These are phyloP conservation scores for Ulvella scutata DNA, from an alignment of 139 green algal genomes.

Conservation along the genomic window DNA sequence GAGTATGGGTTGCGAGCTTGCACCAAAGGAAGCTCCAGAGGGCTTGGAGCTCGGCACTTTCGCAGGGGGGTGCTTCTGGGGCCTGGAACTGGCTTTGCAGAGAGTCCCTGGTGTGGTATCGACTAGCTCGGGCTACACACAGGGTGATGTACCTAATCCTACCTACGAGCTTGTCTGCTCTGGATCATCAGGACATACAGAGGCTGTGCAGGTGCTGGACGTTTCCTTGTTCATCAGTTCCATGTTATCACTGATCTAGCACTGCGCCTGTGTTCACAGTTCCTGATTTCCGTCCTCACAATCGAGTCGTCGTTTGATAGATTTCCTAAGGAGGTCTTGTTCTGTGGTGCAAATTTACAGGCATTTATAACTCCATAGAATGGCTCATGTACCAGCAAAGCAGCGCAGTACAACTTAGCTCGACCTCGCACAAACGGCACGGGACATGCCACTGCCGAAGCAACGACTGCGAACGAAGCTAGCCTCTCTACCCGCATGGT, in stretches of 20 bases:
- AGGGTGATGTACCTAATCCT: conserved; percentile 31
- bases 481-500: too few relatives aligned
- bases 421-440: too few relatives aligned
- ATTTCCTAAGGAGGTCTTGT: too few relatives aligned
- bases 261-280: background rate
- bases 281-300: background rate
- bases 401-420: too few relatives aligned
- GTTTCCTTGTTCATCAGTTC: background rate
- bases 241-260: background rate
- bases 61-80: conserved; percentile 77
- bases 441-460: too few relatives aligned
- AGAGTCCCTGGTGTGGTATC: conserved; percentile 52
- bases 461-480: too few relatives aligned
- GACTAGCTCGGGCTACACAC: conserved; percentile 59
- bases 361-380: too few relatives aligned
- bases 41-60: conserved; percentile 39
- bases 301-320: too few relatives aligned
- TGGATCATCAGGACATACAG: conserved; percentile 65
- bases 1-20: conserved; percentile 26
- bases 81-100: conserved; percentile 56
- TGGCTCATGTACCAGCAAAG: too few relatives aligned
- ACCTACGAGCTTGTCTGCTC: conserved; percentile 73
- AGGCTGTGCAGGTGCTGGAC: conserved; percentile 71
- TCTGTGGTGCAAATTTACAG: too few relatives aligned
- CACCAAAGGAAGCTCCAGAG: conserved; percentile 23